Evolutionary conservation across 2,329 filamentous ascomycete genomes (phyloP), one percentile per base, ranked within the genome.

Genomic region (Didymella exigua): DNA sequence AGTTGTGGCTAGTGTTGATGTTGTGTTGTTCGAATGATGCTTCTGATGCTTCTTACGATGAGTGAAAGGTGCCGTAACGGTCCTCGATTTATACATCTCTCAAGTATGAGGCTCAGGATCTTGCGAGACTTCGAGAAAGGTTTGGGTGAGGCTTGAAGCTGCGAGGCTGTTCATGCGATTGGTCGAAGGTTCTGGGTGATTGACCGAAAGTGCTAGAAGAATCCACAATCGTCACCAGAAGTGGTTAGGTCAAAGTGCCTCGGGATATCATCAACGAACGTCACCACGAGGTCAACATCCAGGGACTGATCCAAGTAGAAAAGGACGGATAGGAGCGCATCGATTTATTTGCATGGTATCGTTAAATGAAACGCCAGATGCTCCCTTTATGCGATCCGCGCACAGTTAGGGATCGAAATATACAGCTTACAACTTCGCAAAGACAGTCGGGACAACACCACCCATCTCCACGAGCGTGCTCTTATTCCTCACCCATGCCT

Each of bases 391-490:
- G 14, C 21, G 23, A 21, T n/a, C 19, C 4, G 19, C 36, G 14
- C 36, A 24, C 21, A 1, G 11, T 6, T 7, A n/a, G 29, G 13
- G 13, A 38, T n/a, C 13, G 19, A 38, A 4, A 4, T 5, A 21
- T 24, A 38, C 10, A 24, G n/a, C 24, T 47, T 62, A 72, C 53
- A 74, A 50, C 40, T 74, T 74, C 0, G 70, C 63, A 60, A 95
- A 96, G 0, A 91, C 87, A 8, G 84, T 92, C 52, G 81, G 84
- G 54, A 87, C 89, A 57, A 75, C 80, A 29, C 88, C 89, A 36
- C 86, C 85, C 82, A 93, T 89, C 74, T 96, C 91, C 2, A 96
- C 87, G 26, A 96, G 76, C 1, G 91, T 96, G 75, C 91, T 96
- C 81, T 95, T 96, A 66, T 93, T 95, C 76, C 86, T 82, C 47